Evolutionary conservation across 2,329 filamentous ascomycete genomes (phyloP).

Genomic region (Juglanconis oblonga): DNA sequence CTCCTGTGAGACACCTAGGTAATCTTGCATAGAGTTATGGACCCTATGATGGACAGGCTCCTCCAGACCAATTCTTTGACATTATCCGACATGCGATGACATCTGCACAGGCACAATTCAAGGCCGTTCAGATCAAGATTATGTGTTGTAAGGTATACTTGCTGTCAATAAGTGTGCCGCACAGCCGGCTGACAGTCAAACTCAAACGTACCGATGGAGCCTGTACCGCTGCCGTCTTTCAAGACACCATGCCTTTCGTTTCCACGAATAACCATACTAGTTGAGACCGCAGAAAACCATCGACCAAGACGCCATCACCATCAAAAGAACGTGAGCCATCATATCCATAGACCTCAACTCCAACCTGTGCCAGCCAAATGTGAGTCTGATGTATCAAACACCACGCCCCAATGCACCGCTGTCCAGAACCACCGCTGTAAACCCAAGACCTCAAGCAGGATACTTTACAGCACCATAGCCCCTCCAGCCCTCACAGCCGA

Average conservation of each 20-base stretch:
- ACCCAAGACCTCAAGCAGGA: neutral
- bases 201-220: no score
- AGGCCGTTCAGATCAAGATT: no score
- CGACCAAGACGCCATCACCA: neutral
- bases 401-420: neutral
- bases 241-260: neutral
- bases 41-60: no score
- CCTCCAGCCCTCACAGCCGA: slow-evolving; percentile 10
- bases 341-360: neutral
- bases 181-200: no score
- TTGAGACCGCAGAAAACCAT: neutral
- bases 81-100: no score
- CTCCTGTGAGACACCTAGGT: no score
- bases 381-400: neutral
- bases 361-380: neutral
- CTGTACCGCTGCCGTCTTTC: no score
- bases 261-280: neutral
- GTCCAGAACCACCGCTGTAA: neutral
- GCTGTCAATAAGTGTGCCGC: no score
- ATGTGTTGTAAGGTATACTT: no score
- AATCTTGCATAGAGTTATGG: no score
- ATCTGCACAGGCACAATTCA: no score
- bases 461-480: slow-evolving; percentile 7
- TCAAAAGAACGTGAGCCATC: neutral
- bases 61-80: no score